Conservation (phyloP, 805 yeast species). For the Torulaspora maleeae region DNA sequence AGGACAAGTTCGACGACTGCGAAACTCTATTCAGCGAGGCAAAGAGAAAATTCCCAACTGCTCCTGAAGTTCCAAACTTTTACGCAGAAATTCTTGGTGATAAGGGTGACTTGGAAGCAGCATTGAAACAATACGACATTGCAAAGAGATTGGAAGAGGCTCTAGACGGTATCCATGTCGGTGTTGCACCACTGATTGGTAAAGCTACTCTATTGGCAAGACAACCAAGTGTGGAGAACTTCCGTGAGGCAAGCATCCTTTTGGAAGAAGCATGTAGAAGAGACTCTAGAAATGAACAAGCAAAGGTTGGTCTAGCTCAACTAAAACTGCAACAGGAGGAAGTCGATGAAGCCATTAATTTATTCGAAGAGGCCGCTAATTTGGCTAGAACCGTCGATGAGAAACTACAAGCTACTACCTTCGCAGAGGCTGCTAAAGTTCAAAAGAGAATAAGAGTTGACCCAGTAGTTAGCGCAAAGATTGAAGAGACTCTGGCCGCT, state of each 20-base stretch:
- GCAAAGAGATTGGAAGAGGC: slow-evolving; percentile 79
- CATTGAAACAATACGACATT: slow-evolving; percentile 77
- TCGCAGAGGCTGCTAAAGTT: slow-evolving; percentile 88
- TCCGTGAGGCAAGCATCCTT: slow-evolving; percentile 56
- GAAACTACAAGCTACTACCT: slow-evolving; percentile 83
- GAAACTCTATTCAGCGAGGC: slow-evolving; percentile 65
- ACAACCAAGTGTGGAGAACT: slow-evolving; percentile 41
- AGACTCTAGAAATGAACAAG: slow-evolving; percentile 88
- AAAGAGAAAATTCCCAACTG: slow-evolving; percentile 69
- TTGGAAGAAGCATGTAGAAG: slow-evolving; percentile 70
- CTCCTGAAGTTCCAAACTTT: slow-evolving; percentile 90
- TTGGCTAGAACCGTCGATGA: slow-evolving; percentile 83
- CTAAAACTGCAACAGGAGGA: slow-evolving; percentile 77
- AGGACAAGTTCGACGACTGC: slow-evolving; percentile 49
- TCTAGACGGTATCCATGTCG: slow-evolving; percentile 64
- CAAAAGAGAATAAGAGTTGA: slow-evolving; percentile 75
- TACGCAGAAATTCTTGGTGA: slow-evolving; percentile 92
- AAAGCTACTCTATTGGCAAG: slow-evolving; percentile 72
- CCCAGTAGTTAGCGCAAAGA: slow-evolving; percentile 57
- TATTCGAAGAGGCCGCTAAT: slow-evolving; percentile 77
- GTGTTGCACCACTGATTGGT: slow-evolving; percentile 85
- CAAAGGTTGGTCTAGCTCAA: slow-evolving; percentile 88
- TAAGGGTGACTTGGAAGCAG: slow-evolving; percentile 63
- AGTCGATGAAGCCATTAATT: slow-evolving; percentile 71
- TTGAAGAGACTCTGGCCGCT: slow-evolving; percentile 53